A percentile compares a stretch with the other conserved stretches of the same genome.
These are phyloP conservation scores for Claviceps pazoutovae DNA, from an alignment of 2,329 filamentous ascomycete species.

Conservation along the genomic window DNA sequence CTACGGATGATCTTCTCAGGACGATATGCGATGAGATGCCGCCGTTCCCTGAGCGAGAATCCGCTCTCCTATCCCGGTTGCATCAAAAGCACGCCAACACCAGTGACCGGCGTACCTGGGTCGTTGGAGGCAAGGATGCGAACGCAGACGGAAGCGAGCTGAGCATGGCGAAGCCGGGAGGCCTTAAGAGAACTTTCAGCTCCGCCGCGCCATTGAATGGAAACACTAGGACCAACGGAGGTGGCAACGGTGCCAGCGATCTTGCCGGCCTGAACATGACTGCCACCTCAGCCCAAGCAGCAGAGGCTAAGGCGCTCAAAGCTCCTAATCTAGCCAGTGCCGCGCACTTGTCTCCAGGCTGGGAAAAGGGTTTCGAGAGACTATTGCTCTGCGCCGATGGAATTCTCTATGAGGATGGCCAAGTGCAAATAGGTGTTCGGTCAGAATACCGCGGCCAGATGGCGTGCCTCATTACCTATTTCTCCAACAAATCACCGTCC, in stretches of 20 bases:
- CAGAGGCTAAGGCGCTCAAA: slow-evolving; percentile 44
- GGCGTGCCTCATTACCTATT: slow-evolving; percentile 90
- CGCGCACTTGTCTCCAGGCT: slow-evolving; percentile 83
- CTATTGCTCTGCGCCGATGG: slow-evolving; percentile 71
- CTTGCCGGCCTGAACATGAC: slow-evolving; percentile 73
- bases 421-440: slow-evolving; percentile 81
- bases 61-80: slow-evolving; percentile 76
- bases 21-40: slow-evolving; percentile 99
- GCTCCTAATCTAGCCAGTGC: slow-evolving; percentile 80
- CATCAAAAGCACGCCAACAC: slow-evolving; percentile 90
- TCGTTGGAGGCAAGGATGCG: slow-evolving; percentile 91
- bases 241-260: slow-evolving; percentile 43
- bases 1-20: slow-evolving; percentile 78
- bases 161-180: slow-evolving; percentile 63
- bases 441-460: slow-evolving; percentile 94
- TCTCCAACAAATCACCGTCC: slow-evolving; percentile 82
- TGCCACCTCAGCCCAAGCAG: slow-evolving; percentile 37
- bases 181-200: slow-evolving; percentile 78
- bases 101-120: slow-evolving; percentile 92
- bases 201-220: slow-evolving; percentile 34
- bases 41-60: slow-evolving; percentile 88
- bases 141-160: slow-evolving; percentile 72
- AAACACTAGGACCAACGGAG: slow-evolving; percentile 26
- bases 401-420: slow-evolving; percentile 85
- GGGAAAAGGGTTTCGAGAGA: slow-evolving; percentile 80